Conservation (phyloP, 345 rosid species). For the Lepidium africanum region DNA sequence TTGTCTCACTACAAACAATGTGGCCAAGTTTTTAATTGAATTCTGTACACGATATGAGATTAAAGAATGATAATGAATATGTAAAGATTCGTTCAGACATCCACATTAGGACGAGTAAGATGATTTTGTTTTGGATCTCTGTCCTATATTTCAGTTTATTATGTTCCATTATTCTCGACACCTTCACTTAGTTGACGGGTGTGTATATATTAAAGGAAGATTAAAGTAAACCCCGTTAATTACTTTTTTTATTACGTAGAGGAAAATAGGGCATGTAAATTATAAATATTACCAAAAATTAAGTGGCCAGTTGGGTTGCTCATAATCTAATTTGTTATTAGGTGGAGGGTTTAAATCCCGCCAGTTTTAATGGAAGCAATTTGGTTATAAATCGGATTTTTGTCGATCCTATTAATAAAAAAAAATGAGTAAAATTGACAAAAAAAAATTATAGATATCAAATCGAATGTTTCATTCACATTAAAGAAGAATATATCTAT, state of each 20-base stretch:
- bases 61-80: neutral
- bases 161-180: constrained; percentile 21
- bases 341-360: too few relatives aligned
- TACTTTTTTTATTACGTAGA: neutral
- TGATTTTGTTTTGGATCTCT: constrained; percentile 2
- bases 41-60: neutral
- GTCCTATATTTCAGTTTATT: neutral
- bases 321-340: too few relatives aligned
- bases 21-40: neutral
- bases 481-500: neutral
- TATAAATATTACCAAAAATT: too few relatives aligned
- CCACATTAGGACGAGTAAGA: constrained; percentile 11
- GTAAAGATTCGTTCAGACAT: constrained; percentile 19
- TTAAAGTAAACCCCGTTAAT: neutral
- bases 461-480: constrained; percentile 3
- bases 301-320: too few relatives aligned
- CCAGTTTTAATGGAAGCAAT: too few relatives aligned
- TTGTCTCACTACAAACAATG: too few relatives aligned
- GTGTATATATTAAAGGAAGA: neutral
- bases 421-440: too few relatives aligned
- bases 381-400: too few relatives aligned
- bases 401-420: too few relatives aligned
- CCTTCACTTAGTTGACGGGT: neutral
- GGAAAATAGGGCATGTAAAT: neutral
- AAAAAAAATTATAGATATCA: neutral